Conservation (phyloP, 148 eudicot genomes). For the Dysphania ambrosioides region DNA sequence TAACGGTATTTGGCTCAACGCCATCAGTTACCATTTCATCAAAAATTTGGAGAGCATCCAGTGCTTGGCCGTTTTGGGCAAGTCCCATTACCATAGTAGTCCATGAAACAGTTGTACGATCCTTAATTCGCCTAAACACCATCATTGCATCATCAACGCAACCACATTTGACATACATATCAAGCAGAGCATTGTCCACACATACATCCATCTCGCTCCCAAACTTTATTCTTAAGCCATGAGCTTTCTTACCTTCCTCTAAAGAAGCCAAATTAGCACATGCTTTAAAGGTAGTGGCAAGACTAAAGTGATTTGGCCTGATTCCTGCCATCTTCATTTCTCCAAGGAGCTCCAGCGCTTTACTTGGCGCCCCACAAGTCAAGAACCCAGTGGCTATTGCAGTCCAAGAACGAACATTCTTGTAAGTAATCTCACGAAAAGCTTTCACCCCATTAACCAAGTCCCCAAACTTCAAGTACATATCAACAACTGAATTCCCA, state of each 20-base stretch:
- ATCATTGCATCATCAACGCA: constrained; percentile 37
- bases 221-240: constrained; percentile 50
- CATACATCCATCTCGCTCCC: constrained; percentile 48
- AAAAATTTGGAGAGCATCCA: constrained; percentile 42
- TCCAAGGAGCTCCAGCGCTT: constrained; percentile 46
- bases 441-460: constrained; percentile 40
- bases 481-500: constrained; percentile 55
- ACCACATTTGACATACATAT: constrained; percentile 79
- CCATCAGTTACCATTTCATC: constrained; percentile 37
- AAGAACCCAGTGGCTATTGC: constrained; percentile 63
- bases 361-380: constrained; percentile 42
- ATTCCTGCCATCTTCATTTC: constrained; percentile 51
- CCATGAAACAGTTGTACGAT: constrained; percentile 53
- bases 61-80: constrained; percentile 51
- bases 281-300: constrained; percentile 56
- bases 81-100: constrained; percentile 66
- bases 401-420: constrained; percentile 57
- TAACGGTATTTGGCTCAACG: constrained; percentile 50
- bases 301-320: constrained; percentile 48
- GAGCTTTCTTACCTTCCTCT: constrained; percentile 57
- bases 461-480: constrained; percentile 51
- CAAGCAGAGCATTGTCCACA: constrained; percentile 60
- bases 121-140: constrained; percentile 46
- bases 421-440: constrained; percentile 48
- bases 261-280: constrained; percentile 53